Evolutionary conservation across 768 basidiomycete genomes (phyloP).

Genomic region (Leccinum olivaceopallidum): DNA sequence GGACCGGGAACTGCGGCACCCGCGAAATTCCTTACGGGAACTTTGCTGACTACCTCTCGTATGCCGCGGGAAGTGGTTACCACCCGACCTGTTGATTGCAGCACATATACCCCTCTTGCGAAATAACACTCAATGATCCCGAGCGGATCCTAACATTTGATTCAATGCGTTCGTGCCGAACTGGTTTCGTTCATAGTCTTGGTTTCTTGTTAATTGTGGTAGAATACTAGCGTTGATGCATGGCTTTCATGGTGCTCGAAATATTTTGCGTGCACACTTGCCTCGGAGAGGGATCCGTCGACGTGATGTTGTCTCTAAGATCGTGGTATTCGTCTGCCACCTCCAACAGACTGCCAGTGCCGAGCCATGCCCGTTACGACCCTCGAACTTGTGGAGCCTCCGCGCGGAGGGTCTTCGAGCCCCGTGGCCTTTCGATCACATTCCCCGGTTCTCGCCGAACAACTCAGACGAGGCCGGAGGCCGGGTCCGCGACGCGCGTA

Average conservation of each 20-base stretch:
- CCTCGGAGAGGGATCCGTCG: neutral
- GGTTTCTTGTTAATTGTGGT: neutral
- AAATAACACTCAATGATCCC: neutral
- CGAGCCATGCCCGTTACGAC: neutral
- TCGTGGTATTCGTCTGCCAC: neutral
- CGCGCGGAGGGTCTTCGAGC: too few species aligned
- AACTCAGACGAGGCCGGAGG: neutral
- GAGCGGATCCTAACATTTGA: neutral
- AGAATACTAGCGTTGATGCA: neutral
- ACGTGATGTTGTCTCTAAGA: neutral
- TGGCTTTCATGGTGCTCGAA: neutral
- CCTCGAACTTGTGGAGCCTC: neutral
- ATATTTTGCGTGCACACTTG: neutral
- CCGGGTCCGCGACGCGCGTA: too few species aligned
- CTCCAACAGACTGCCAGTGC: neutral
- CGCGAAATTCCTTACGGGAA: constrained; percentile 24
- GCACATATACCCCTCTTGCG: neutral
- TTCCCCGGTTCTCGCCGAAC: neutral
- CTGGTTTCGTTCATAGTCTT: neutral
- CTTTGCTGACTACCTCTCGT: constrained; percentile 24
- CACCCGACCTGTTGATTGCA: constrained; percentile 17
- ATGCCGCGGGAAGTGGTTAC: constrained; percentile 20
- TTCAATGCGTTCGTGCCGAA: neutral
- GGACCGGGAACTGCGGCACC: constrained; percentile 26
- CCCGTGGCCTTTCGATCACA: neutral